A percentile compares a stretch with the other conserved stretches of the same genome.
These are phyloP conservation scores for Catunica adiposa DNA, from an alignment of 2,329 filamentous ascomycete species.

Conservation along the genomic window DNA sequence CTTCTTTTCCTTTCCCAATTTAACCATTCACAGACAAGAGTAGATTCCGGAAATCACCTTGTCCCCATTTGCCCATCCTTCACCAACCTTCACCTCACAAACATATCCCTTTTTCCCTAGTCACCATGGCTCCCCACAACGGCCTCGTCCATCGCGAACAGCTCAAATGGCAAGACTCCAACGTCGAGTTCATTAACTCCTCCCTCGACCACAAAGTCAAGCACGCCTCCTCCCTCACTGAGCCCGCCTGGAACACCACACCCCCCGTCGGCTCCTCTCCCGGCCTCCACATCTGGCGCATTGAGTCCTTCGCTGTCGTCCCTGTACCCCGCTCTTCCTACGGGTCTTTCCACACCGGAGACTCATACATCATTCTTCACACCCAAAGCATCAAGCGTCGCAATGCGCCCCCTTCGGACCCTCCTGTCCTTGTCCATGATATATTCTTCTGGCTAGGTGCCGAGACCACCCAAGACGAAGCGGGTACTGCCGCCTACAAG, in stretches of 20 bases:
- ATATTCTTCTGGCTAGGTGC: slow-evolving; percentile 55
- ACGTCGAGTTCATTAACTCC: slow-evolving; percentile 47
- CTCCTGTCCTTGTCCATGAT: slow-evolving; percentile 39
- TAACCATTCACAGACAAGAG: too few relatives aligned
- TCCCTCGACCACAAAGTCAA: slow-evolving; percentile 52
- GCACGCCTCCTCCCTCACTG: slow-evolving; percentile 45
- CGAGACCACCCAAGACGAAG: slow-evolving; percentile 51
- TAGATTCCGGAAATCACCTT: too few relatives aligned
- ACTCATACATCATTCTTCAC: slow-evolving; percentile 50
- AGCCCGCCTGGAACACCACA: slow-evolving; percentile 51
- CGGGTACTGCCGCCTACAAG: slow-evolving; percentile 53
- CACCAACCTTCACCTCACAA: not conserved
- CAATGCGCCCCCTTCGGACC: slow-evolving; percentile 19
- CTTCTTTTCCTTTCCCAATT: too few relatives aligned
- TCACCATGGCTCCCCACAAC: slow-evolving; percentile 40
- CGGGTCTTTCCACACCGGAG: slow-evolving; percentile 49
- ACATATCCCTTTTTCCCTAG: not conserved
- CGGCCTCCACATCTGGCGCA: slow-evolving; percentile 47
- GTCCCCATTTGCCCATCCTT: not conserved
- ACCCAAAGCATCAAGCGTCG: slow-evolving; percentile 33
- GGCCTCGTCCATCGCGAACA: slow-evolving; percentile 46
- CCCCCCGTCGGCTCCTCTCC: slow-evolving; percentile 30
- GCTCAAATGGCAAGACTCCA: slow-evolving; percentile 52
- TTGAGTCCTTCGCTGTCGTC: slow-evolving; percentile 49
- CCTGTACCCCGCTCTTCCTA: slow-evolving; percentile 39